phyloP scores from a whole-genome alignment of 2,329 filamentous ascomycete species.

The Penicillium sumatraense region DNA sequence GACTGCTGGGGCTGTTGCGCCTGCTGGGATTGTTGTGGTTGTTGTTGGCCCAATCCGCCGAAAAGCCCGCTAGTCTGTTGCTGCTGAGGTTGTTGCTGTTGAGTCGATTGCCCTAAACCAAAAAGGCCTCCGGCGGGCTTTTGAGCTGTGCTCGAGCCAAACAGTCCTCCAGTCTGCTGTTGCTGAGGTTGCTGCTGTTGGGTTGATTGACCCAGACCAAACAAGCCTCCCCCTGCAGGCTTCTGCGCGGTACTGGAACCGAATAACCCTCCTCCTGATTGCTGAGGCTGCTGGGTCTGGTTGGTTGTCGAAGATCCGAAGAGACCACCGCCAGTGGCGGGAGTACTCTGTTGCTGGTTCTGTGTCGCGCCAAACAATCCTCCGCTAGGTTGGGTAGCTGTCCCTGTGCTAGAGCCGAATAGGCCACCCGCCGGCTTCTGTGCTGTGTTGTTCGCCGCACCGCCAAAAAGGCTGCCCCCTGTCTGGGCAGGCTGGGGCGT shows the following conservation, averaged over 20 bases:
- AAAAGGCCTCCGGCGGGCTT: constrained; percentile 21
- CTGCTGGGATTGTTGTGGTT: constrained; percentile 35
- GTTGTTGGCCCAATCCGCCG: constrained; percentile 28
- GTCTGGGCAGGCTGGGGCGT: constrained; percentile 24
- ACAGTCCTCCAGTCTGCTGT: constrained; percentile 3
- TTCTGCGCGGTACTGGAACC: constrained; percentile 25
- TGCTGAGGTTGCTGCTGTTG: constrained; percentile 30
- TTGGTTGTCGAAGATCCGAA: constrained; percentile 7
- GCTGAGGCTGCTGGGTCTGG: constrained; percentile 33
- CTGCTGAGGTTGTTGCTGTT: constrained; percentile 28
- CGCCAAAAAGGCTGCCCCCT: constrained; percentile 35
- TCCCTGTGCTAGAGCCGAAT: constrained; percentile 25
- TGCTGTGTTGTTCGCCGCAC: constrained; percentile 24
- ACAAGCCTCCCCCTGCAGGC: constrained; percentile 45
- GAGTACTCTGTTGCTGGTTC: constrained; percentile 27
- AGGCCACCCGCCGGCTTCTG: constrained; percentile 33
- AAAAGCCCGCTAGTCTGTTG: constrained; percentile 26
- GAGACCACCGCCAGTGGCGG: constrained; percentile 11
- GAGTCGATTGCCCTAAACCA: constrained; percentile 15
- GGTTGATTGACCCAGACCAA: constrained; percentile 23
- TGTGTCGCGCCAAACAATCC: constrained; percentile 37
- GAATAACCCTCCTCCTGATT: constrained; percentile 37
- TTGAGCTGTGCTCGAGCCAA: neutral
- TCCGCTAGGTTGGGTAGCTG: constrained; percentile 30
- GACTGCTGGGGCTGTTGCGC: constrained; percentile 40